Percentiles rank a stretch among this genome's conserved stretches.
Conservation (phyloP, 2,329 filamentous ascomycete genomes). For the Plectosphaerella plurivora region DNA sequence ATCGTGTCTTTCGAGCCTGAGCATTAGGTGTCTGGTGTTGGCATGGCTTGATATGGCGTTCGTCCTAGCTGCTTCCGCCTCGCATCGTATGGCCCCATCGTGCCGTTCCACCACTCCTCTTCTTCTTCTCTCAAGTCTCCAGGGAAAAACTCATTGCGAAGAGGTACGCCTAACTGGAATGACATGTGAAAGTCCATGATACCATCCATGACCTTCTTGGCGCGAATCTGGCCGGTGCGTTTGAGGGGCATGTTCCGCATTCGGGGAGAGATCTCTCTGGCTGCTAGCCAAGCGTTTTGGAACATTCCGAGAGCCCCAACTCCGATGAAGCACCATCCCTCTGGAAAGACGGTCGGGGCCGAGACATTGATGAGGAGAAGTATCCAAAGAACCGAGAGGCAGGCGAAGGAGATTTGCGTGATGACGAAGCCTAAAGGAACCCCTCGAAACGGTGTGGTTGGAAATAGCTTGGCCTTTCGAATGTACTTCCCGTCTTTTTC, state of each 20-base stretch:
- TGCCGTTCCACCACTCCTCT: not conserved
- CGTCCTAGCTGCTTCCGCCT: not conserved
- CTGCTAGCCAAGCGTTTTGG: constrained; percentile 1
- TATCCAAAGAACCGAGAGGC: not conserved
- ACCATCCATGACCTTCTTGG: not conserved
- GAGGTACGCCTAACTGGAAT: not conserved
- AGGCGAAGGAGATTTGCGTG: not conserved
- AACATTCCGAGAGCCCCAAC: not conserved
- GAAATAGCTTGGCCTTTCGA: not conserved
- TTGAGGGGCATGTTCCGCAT: not conserved
- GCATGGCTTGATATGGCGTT: no score
- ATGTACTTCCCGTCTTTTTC: not conserved
- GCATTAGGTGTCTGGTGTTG: no score
- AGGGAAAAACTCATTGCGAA: not conserved
- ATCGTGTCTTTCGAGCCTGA: no score
- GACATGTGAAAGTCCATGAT: constrained; percentile 3
- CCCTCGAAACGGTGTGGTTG: not conserved
- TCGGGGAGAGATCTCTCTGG: not conserved
- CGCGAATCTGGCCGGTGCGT: not conserved
- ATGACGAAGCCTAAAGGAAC: not conserved
- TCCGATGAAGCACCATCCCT: not conserved
- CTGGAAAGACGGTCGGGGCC: not conserved
- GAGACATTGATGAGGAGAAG: constrained; percentile 3
- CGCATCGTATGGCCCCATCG: not conserved
- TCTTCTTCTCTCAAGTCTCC: not conserved